phyloP scores from a whole-genome alignment of 1,139 yeast genomes.

The Candida mesenterica region DNA sequence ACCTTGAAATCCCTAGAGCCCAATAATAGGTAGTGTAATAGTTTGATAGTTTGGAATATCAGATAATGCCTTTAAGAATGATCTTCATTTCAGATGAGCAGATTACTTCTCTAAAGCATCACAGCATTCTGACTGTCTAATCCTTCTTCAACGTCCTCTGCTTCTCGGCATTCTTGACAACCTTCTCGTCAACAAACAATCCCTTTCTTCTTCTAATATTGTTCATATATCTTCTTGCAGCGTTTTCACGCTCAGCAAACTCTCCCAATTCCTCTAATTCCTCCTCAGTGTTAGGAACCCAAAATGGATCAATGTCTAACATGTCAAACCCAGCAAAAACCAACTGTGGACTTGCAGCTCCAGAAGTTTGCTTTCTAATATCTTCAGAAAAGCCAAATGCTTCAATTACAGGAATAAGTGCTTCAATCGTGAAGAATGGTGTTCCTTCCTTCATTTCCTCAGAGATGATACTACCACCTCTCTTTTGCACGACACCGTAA shows the following conservation, averaged over 20 bases:
- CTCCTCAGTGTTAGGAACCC: constrained; percentile 99
- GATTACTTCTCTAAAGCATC: neutral
- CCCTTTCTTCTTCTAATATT: constrained; percentile 84
- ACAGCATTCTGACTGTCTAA: constrained; percentile 15
- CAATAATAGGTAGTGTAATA: too few species aligned
- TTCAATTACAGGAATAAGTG: constrained; percentile 88
- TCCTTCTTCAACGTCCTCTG: constrained; percentile 80
- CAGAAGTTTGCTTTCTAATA: constrained; percentile 88
- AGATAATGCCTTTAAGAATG: too few species aligned
- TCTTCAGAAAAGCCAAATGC: constrained; percentile 98
- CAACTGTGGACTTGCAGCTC: constrained; percentile 96
- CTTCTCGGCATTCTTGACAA: constrained; percentile 87
- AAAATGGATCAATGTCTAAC: constrained; percentile 90
- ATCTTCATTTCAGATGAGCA: too few species aligned
- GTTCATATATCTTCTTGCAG: constrained; percentile 86
- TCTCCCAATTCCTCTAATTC: constrained; percentile 94
- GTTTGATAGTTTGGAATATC: too few species aligned
- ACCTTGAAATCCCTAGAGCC: too few species aligned
- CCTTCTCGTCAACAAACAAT: constrained; percentile 82
- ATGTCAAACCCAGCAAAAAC: constrained; percentile 87
- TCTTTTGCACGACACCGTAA: constrained; percentile 86
- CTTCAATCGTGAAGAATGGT: constrained; percentile 86
- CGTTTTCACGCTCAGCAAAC: constrained; percentile 85
- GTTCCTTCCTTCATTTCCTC: constrained; percentile 99
- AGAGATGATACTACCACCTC: constrained; percentile 80